Conservation (phyloP, 2,329 filamentous ascomycete species). For the Pseudocercospora fijiensis region DNA sequence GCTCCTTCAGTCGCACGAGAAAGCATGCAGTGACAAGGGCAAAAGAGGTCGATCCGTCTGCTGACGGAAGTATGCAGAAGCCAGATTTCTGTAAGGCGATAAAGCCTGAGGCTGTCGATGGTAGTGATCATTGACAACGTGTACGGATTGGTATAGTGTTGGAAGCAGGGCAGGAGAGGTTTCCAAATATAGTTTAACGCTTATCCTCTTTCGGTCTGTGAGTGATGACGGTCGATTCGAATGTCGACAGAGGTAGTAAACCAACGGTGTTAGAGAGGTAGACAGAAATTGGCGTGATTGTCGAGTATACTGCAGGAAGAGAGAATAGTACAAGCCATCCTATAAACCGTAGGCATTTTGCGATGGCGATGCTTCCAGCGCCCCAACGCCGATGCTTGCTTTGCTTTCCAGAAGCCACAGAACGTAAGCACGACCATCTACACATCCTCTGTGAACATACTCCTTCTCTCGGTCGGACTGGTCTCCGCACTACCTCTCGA, state of each 20-base stretch:
- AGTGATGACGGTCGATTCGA: not conserved
- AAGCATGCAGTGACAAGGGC: no score
- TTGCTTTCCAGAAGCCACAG: conserved; percentile 7
- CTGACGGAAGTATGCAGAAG: not conserved
- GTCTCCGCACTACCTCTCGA: conserved; percentile 42
- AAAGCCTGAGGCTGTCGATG: no score
- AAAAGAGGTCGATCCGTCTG: not conserved
- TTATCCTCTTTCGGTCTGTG: not conserved
- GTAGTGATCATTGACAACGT: no score
- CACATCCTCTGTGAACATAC: conserved; percentile 69
- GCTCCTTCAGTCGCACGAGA: no score
- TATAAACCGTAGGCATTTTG: not conserved
- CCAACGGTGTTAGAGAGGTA: not conserved
- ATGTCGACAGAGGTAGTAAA: not conserved
- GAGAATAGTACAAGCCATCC: not conserved
- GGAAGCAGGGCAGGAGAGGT: no score
- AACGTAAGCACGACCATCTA: conserved; percentile 35
- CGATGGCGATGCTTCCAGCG: not conserved
- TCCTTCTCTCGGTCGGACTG: conserved; percentile 67
- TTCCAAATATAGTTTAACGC: not conserved
- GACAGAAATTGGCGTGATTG: not conserved
- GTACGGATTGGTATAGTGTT: no score
- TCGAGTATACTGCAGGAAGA: not conserved
- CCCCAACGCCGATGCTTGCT: conserved; percentile 7
- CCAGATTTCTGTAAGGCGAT: not conserved